Base-by-base conservation (phyloP, 768 basidiomycete species). In the Hygrophorus pudorinus region DNA sequence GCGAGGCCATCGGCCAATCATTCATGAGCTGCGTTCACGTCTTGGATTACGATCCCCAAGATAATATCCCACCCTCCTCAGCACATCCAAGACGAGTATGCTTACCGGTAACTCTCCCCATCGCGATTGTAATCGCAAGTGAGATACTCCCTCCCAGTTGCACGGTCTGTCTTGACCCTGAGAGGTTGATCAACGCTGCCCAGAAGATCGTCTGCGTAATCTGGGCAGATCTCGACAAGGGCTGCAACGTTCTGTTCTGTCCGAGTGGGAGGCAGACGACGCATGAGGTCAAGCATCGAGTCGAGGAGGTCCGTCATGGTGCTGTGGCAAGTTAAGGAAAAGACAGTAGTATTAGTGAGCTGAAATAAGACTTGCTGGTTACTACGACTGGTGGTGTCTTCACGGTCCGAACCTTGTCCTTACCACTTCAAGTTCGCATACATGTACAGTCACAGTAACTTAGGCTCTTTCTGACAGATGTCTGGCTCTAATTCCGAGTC, bases 141-240 rank as follows among this genome's bases (percentile, higher is more conserved):
- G 32, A 99, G 79, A 60, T 90, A 99, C 36, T 98, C 92, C 55
- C 76, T 76, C 20, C 89, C 89, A 0, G 83, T 85, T 13, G 77
- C 76, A 41, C 70, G 75, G 70, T 98, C 93, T 28, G 73, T 79
- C 65, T 73, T 72, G 44, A 93, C 68, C 61, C 84, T 79, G 48
- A 98, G 70, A 6, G 94, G 94, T 59, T 93, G 87, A 71, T 99
- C 96, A 47, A 98, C 91, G 51, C 85, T 90, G 35, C 88, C 85
- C 37, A 96, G 72, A 14, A 99, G 76, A 67, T 98, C 96, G 57
- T 98, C 96, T 6, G 91, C 86, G 57, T 87, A 83, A 58, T 97
- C 93, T 24, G 94, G 94, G 48, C 81, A 84, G 58, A 97, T 81
- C 38, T 69, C 68, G 47, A 87, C 79, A 21, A 98, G 80, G 20